Percentiles rank a stretch among this genome's conserved stretches.
Conservation (phyloP, 495 filamentous ascomycete species). For the Parathielavia appendiculata region DNA sequence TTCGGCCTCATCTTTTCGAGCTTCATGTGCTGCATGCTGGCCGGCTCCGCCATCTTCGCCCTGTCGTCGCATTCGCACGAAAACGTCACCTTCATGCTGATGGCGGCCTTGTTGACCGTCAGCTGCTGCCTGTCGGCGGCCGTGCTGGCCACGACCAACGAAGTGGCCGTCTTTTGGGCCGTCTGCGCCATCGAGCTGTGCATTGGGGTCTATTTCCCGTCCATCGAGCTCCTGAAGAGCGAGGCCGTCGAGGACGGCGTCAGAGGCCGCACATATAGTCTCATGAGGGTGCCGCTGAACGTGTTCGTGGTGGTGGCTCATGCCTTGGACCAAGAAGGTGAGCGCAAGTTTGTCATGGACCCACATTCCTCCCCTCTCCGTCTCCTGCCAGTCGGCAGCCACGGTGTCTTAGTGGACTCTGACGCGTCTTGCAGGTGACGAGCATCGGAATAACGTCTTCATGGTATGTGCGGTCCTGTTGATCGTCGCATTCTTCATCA, state of each 20-base stretch:
- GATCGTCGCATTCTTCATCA: no score
- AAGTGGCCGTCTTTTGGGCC: conserved; percentile 47
- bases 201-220: conserved; percentile 52
- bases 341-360: no score
- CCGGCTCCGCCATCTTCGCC: conserved; percentile 44
- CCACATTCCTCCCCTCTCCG: no score
- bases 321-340: no score
- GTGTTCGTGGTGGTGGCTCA: conserved; percentile 44
- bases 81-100: conserved; percentile 29
- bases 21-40: conserved; percentile 54
- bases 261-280: conserved; percentile 48
- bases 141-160: conserved; percentile 37
- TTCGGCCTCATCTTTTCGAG: conserved; percentile 54
- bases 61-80: conserved; percentile 30
- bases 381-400: no score
- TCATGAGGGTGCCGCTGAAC: conserved; percentile 51
- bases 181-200: conserved; percentile 51
- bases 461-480: no score
- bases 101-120: conserved; percentile 35
- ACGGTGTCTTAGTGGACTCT: no score
- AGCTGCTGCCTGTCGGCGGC: conserved; percentile 22
- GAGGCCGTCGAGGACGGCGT: conserved; percentile 46
- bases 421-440: no score
- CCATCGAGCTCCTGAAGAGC: conserved; percentile 47
- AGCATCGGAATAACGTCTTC: no score